Evolutionary conservation across 371 early-diverging fungal species (phyloP), one percentile per base, ranked within the genome.

Genomic region (Mucor circinelloides): DNA sequence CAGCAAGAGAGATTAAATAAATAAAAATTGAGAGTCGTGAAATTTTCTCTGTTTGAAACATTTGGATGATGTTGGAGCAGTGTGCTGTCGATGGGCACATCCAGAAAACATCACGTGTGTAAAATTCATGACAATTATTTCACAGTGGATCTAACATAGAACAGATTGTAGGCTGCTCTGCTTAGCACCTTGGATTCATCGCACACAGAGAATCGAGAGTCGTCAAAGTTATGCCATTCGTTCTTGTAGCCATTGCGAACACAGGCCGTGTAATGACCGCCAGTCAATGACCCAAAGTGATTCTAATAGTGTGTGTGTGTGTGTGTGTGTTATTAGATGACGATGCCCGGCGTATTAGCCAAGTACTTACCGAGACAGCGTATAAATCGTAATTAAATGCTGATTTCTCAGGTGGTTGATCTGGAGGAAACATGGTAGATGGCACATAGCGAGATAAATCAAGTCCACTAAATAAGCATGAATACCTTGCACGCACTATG

Each of bases 181-280:
- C 63, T 71, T 73, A 83, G 77, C 1, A 92, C 91, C 62, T 89
- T 85, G 25, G 73, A 67, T 72, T 90, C 88, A 48, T 86, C 85
- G 36, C 88, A 87, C 0, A 81, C 81, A 0, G 91, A 88, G 15
- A 96, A 91, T 15, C 94, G 78, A 25, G 95, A 90, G 77, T 98
- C 99, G 76, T 98, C 96, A 84, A 96, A 96, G 62, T 91, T 88
- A 74, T 90, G 92, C 99, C 99, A 98, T 73, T 91, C 86, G 23
- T 86, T 84, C 12, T 89, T 85, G 63, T 90, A 82, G 3, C 89
- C 89, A 69, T 92, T 91, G 40, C 91, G 82, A 4, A 97, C 95
- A 71, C 87, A 89, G 0, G 98, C 97, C 17, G 97, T 98, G 68
- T 98, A 98, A 72, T 98, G 99, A 1, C 99, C 99, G 38, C 95